Base-by-base conservation (phyloP, 441 rosid genomes). In the Eutrema salsugineum region DNA sequence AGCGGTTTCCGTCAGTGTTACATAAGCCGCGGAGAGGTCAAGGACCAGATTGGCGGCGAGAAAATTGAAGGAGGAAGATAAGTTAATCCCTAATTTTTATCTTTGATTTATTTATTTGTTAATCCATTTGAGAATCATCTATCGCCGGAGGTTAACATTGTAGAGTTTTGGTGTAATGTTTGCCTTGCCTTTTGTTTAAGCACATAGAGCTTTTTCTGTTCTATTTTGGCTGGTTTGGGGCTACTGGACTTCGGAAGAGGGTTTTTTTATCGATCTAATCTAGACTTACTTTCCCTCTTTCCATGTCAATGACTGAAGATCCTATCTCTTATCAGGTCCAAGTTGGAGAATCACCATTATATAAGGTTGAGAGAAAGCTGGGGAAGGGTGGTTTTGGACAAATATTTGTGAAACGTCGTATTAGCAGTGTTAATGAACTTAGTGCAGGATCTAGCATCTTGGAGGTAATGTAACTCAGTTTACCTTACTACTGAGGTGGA, bases 341-440 rank as follows among this genome's bases (percentile, higher is more conserved):
- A 88, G 94, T 95, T 55, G 99, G 99, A 78, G 98, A 96, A 20
- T 95, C 99, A 10, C 98, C 98, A 49, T 0, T 83, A 2, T 94
- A 94, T 71, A 94, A 89, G 80, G 76, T 94, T 44, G 99, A 95
- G 82, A 85, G 94, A 62, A 95, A 89, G 86, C 69, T 93, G 62
- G 99, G 99, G 32, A 95, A 91, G 73, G 99, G 99, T 83, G 99
- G 99, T 53, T 95, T 95, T 64, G 99, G 99, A 50, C 99, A 95
- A 79, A 98, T 95, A 6, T 95, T 92, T 68, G 96, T 95, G 62
- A 98, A 98, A 33, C 97, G 99, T 44, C 97, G 99, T 56, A 77
- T 81, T 65, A 79, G 50, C 63, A 96, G 93, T 46, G 97, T 97
- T 68, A 92, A 77, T 79, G 97, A 87, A 1, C 89, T 91, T 38